A percentile compares a stretch with the other conserved stretches of the same genome.
These are phyloP conservation scores for Stachybotrys elegans DNA, from an alignment of 2,329 filamentous ascomycete species.

Conservation along the genomic window DNA sequence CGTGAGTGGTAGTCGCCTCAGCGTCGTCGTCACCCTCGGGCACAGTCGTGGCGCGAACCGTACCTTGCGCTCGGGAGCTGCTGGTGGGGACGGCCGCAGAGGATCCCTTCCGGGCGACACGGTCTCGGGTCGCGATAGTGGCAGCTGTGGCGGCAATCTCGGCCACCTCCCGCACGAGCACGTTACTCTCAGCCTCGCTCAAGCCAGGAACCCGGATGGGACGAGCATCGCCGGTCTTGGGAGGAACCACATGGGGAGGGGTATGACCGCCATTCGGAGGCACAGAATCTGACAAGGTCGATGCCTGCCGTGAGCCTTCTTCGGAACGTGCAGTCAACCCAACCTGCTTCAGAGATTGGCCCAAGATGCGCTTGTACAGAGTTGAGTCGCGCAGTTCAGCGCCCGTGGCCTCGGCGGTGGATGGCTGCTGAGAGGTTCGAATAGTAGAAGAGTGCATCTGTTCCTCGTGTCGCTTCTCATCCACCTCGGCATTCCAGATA, in stretches of 20 bases:
- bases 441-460: constrained; percentile 27
- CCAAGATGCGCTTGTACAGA: constrained; percentile 88
- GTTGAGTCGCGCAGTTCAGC: constrained; percentile 80
- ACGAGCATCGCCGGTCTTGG: constrained; percentile 48
- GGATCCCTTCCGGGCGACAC: constrained; percentile 34
- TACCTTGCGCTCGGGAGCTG: constrained; percentile 12
- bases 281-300: constrained; percentile 25
- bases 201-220: constrained; percentile 61
- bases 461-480: constrained; percentile 68
- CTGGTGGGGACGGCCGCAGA: constrained; percentile 24
- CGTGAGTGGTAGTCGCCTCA: constrained; percentile 24
- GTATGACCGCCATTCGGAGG: constrained; percentile 38
- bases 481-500: constrained; percentile 85
- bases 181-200: constrained; percentile 75
- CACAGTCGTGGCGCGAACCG: constrained; percentile 30
- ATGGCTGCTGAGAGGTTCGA: constrained; percentile 29
- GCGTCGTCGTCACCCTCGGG: constrained; percentile 42
- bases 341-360: constrained; percentile 81
- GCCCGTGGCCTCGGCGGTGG: constrained; percentile 42
- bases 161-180: constrained; percentile 78
- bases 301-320: constrained; percentile 34
- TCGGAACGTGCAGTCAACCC: constrained; percentile 58
- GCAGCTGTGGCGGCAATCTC: constrained; percentile 92
- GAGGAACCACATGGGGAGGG: constrained; percentile 72
- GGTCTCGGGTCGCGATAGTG: constrained; percentile 77